Base-by-base conservation (phyloP, 2,329 filamentous ascomycete species). In the Xylaria hypoxylon region DNA sequence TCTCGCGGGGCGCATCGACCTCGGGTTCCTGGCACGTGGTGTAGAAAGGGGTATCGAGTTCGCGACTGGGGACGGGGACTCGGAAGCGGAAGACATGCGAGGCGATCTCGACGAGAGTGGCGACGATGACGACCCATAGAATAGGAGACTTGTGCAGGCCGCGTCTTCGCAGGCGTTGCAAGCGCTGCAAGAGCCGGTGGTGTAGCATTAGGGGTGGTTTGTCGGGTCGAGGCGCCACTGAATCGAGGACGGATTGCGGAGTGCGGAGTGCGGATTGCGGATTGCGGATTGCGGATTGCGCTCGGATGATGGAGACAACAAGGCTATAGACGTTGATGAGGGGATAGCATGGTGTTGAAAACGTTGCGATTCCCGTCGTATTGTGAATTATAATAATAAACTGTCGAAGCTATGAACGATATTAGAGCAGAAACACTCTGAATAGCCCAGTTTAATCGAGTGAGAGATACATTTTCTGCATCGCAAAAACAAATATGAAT, bases 1-100 rank as follows among this genome's bases (percentile, higher is more conserved):
- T 82, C 72, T 82, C 80, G 68, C 82, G 80, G 45, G 76, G 74
- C 3, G 52, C 62, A 22, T 56, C 56, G 58, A 73, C 68, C 6
- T 60, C 64, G 22, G 74, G 74, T 24, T 74, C 73, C 55, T 73
- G 73, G 53, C 74, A 76, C 1, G 68, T 70, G 22, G 55, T 59
- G 59, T 75, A 74, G 60, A 76, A 76, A 50, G 74, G 73, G 11
- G 65, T 67, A 45, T 76, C 74, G 65, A 71, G 70, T 38, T 76
- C 73, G 65, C 67, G 71, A 24, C 67, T 58, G 33, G 74, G 74
- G 1, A 73, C 51, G 13, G 73, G 73, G n/a, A 76, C 72, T 26
- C 67, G 71, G 56, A 69, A 75, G 6, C 51, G 67, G 19, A 69
- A 69, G 31, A 62, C 67, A 33, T 76, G 74, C 5, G 62, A 58